Evolutionary conservation across 1,284 basidiomycete genomes (phyloP).

Genomic region (Blastosporella zonata): DNA sequence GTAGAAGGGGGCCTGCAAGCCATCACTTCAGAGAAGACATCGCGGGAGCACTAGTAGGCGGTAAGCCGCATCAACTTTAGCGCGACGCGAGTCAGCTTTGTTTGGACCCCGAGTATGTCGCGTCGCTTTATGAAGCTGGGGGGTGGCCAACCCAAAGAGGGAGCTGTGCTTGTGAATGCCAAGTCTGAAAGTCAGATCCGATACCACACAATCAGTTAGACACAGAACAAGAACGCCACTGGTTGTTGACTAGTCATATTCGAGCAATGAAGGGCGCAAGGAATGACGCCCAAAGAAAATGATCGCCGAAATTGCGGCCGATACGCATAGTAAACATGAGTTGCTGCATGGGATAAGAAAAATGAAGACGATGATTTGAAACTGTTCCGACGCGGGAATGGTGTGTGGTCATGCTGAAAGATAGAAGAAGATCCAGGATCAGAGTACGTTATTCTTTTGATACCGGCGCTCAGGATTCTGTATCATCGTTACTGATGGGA

Average conservation of each 20-base stretch:
- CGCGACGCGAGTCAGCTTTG: too few species aligned
- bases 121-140: too few species aligned
- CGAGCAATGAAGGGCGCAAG: not conserved
- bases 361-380: not conserved
- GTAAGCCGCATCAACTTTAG: not conserved
- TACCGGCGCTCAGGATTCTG: too few species aligned
- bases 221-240: not conserved
- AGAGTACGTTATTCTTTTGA: too few species aligned
- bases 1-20: too few species aligned
- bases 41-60: slow-evolving; percentile 7
- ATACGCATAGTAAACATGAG: not conserved
- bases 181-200: too few species aligned
- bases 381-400: not conserved
- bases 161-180: too few species aligned
- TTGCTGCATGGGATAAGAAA: not conserved
- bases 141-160: not conserved
- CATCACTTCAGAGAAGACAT: too few species aligned
- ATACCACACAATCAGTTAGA: too few species aligned
- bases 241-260: not conserved
- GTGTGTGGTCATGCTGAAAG: not conserved
- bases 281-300: not conserved
- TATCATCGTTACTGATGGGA: not conserved
- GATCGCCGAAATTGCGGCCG: not conserved
- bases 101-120: too few species aligned
- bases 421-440: not conserved